Conservation (phyloP, 176 grass and related monocot species). For the Aegilops umbellulata region DNA sequence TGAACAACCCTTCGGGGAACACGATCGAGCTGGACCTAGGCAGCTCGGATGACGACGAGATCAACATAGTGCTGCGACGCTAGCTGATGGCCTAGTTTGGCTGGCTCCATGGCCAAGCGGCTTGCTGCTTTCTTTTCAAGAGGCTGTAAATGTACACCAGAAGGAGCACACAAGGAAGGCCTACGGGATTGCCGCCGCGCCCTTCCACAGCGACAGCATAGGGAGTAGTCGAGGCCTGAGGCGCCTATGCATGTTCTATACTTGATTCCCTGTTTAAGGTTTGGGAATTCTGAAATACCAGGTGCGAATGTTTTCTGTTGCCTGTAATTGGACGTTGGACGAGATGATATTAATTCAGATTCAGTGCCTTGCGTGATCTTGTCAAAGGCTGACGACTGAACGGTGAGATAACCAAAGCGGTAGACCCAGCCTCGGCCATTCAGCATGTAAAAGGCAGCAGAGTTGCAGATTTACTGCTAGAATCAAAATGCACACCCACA, state of each 20-base stretch:
- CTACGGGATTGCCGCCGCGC: not conserved
- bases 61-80: slow-evolving; percentile 32
- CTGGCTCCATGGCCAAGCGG: not conserved
- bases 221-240: not conserved
- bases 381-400: not conserved
- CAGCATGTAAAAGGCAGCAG: no score
- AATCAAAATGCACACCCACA: no score
- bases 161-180: not conserved
- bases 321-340: not conserved
- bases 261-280: not conserved
- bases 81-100: slow-evolving; percentile 1
- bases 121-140: not conserved
- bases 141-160: not conserved
- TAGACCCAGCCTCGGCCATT: no score
- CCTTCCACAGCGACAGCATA: not conserved
- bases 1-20: slow-evolving; percentile 45
- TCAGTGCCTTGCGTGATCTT: not conserved
- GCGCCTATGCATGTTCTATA: not conserved
- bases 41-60: slow-evolving; percentile 89
- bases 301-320: not conserved
- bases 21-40: slow-evolving; percentile 67
- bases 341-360: not conserved
- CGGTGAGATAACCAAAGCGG: no score
- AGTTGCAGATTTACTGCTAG: no score
- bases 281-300: not conserved